Evolutionary conservation across 305 asterid genomes (phyloP).

Genomic region (Fraxinus angustifolia): DNA sequence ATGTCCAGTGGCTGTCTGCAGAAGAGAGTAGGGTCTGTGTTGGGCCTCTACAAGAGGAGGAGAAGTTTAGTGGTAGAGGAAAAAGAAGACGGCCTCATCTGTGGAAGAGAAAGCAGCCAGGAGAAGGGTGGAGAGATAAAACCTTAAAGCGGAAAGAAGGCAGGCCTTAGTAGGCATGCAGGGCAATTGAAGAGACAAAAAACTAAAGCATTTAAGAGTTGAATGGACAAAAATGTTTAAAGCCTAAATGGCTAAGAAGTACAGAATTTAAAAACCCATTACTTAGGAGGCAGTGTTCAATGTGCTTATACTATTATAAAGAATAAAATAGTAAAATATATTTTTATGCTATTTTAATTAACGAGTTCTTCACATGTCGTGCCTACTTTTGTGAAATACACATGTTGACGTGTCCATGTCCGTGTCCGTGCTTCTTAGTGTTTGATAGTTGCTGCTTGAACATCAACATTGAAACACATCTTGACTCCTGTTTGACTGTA

Average conservation of each 20-base stretch:
- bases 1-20: background rate
- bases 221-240: background rate
- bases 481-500: background rate
- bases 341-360: background rate
- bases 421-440: background rate
- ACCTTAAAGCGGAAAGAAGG: background rate
- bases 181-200: background rate
- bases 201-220: background rate
- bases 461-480: background rate
- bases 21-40: background rate
- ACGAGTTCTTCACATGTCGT: background rate
- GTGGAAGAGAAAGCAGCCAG: background rate
- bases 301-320: background rate
- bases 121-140: background rate
- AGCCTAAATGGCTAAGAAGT: background rate
- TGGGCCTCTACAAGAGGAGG: background rate
- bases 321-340: background rate
- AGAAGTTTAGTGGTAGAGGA: background rate
- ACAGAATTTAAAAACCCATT: background rate
- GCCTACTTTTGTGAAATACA: background rate
- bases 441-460: background rate
- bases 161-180: background rate
- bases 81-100: background rate
- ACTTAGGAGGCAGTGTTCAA: background rate
- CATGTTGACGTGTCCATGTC: background rate